phyloP scores from a whole-genome alignment of 2,329 filamentous ascomycete species.

The Diaporthe citri region DNA sequence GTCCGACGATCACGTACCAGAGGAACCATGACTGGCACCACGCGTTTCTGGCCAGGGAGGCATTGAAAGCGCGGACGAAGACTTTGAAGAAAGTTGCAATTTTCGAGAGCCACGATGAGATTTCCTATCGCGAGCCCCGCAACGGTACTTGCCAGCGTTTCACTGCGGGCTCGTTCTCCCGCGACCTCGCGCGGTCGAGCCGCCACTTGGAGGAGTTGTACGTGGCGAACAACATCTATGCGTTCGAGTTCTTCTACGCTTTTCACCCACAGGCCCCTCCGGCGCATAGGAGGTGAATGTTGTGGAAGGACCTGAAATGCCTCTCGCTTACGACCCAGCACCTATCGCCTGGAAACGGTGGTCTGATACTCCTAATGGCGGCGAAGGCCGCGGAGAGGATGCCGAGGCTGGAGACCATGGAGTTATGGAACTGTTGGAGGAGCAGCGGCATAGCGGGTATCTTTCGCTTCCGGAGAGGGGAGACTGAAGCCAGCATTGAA shows the following conservation, averaged over 20 bases:
- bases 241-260: conserved; percentile 6
- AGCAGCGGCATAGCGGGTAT: background rate
- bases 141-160: too few relatives aligned
- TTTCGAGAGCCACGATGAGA: conserved; percentile 1
- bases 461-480: background rate
- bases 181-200: background rate
- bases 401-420: background rate
- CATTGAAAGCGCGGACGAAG: background rate
- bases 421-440: background rate
- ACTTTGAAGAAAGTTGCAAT: background rate
- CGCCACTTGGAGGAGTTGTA: conserved; percentile 16
- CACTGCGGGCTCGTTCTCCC: background rate
- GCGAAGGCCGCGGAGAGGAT: background rate
- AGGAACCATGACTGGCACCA: background rate
- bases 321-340: background rate
- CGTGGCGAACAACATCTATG: background rate
- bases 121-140: background rate
- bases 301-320: conserved; percentile 1
- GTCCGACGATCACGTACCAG: background rate
- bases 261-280: background rate
- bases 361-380: background rate
- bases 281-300: background rate
- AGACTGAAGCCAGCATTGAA: background rate
- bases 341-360: background rate
- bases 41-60: background rate